Evolutionary conservation across 2,329 filamentous ascomycete species (phyloP).

Genomic region (Trichoderma aggressivum): DNA sequence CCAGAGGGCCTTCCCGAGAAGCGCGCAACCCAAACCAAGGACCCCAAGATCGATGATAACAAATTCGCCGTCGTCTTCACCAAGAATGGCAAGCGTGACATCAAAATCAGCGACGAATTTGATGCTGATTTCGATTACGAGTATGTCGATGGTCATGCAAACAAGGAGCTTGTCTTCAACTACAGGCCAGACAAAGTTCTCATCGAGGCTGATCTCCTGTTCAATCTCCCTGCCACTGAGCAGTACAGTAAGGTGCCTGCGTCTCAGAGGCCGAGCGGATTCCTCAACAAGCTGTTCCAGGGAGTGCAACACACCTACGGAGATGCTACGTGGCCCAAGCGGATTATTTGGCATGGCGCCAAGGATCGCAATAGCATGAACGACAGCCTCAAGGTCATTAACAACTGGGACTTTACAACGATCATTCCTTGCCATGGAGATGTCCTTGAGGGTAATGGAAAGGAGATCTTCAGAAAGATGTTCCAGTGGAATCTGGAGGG

Average conservation of each 20-base stretch:
- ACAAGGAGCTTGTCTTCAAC: conserved; percentile 84
- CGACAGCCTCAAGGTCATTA: conserved; percentile 65
- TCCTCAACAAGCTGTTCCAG: conserved; percentile 42
- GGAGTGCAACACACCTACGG: conserved; percentile 60
- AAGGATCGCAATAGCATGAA: conserved; percentile 67
- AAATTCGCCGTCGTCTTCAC: conserved; percentile 67
- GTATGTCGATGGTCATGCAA: conserved; percentile 74
- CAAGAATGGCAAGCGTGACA: conserved; percentile 48
- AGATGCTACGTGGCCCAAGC: conserved; percentile 69
- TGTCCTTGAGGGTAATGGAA: conserved; percentile 70
- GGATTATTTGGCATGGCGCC: conserved; percentile 77
- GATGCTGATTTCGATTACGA: conserved; percentile 83
- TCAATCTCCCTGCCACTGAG: conserved; percentile 84
- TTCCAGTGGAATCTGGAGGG: conserved; percentile 76
- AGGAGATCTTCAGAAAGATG: conserved; percentile 71
- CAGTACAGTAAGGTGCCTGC: conserved; percentile 72
- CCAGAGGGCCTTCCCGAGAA: conserved; percentile 83
- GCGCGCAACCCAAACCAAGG: conserved; percentile 51
- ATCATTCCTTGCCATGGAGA: conserved; percentile 94
- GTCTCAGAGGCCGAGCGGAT: conserved; percentile 31
- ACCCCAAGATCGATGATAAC: conserved; percentile 46
- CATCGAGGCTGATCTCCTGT: conserved; percentile 86
- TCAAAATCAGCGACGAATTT: conserved; percentile 70
- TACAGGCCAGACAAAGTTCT: conserved; percentile 76
- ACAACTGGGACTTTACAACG: conserved; percentile 77